A percentile compares a stretch with the other conserved stretches of the same genome.
phyloP scores from a whole-genome alignment of 2,329 filamentous ascomycete species.

The Fusarium nurragi region DNA sequence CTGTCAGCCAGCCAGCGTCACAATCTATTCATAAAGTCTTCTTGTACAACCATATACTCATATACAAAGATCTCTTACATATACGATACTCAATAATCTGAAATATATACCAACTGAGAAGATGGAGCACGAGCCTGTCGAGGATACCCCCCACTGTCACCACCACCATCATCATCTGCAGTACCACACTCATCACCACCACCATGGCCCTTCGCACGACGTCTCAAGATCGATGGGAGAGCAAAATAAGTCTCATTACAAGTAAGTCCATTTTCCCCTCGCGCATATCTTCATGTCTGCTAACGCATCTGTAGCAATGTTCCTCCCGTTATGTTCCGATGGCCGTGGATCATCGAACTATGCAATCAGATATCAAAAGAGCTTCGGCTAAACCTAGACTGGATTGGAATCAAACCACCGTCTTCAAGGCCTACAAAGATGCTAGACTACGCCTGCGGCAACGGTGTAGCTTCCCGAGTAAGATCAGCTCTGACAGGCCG shows the following conservation, averaged over 20 bases:
- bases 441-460: slow-evolving; percentile 48
- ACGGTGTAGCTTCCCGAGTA: slow-evolving; percentile 45
- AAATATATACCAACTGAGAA: background rate
- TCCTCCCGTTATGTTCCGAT: slow-evolving; percentile 24
- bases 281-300: rapidly evolving
- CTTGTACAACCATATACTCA: background rate
- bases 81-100: background rate
- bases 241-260: slow-evolving; percentile 43
- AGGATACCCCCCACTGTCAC: slow-evolving; percentile 25
- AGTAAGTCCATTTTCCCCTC: slow-evolving; percentile 13
- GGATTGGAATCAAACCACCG: slow-evolving; percentile 38
- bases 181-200: slow-evolving; percentile 38
- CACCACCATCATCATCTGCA: slow-evolving; percentile 39
- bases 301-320: slow-evolving; percentile 26
- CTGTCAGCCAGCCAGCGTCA: background rate
- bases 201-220: slow-evolving; percentile 28
- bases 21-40: background rate
- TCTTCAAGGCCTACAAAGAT: slow-evolving; percentile 28
- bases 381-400: slow-evolving; percentile 39
- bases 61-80: rapidly evolving
- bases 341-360: slow-evolving; percentile 41
- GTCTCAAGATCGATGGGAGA: slow-evolving; percentile 30
- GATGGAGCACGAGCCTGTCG: slow-evolving; percentile 16
- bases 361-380: slow-evolving; percentile 41
- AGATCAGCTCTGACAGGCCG: background rate